Base-by-base conservation (phyloP, 2,329 filamentous ascomycete species). In the Ophiostoma australiae region DNA sequence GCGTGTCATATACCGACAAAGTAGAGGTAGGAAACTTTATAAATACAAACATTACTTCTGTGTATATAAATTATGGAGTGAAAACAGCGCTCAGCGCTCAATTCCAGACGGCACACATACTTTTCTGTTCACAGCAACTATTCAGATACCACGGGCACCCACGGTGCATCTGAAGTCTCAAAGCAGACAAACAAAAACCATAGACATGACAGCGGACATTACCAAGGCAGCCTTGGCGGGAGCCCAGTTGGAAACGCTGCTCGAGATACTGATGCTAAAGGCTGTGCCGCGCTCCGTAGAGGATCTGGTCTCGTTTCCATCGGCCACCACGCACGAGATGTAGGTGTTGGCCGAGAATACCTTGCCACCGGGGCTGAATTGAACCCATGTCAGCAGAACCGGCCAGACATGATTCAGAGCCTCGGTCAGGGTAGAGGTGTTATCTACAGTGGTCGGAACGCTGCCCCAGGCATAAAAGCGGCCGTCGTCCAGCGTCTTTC, bases 401-500 rank as follows among this genome's bases (percentile, higher is more conserved):
- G 70, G 70, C 70, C 70, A 71, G 23, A 71, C 70, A 37, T 69
- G 70, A 44, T 20, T 35, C 58, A 67, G 17, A 3, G 70, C 67
- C 6, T 69, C 68, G 1, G 55, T 27, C 3, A 48, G 23, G 20
- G 44, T 15, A 13, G 52, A 13, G 20, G 66, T 63, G 44, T 55
- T 58, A 44, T 55, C 68, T 7, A 35, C 7, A 1, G 70, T 67
- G 0, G 67, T 67, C 23, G 70, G 70, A 0, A 61, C 33, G 33
- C 67, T 71, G 11, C 67, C 70, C 70, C 70, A 71, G 8, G 70
- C 70, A 44, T 67, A 71, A 37, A 71, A 69, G 4, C 70, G 70
- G 44, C 61, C 67, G 13, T 69, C 61, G 33, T 44, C 67, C 8
- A 71, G 58, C 4, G 61, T 69, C 8, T 69, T 71, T 31, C 68